A percentile compares a stretch with the other conserved stretches of the same genome.
Evolutionary conservation across 345 rosid species (phyloP).

Genomic region (Cardamine occulta): DNA sequence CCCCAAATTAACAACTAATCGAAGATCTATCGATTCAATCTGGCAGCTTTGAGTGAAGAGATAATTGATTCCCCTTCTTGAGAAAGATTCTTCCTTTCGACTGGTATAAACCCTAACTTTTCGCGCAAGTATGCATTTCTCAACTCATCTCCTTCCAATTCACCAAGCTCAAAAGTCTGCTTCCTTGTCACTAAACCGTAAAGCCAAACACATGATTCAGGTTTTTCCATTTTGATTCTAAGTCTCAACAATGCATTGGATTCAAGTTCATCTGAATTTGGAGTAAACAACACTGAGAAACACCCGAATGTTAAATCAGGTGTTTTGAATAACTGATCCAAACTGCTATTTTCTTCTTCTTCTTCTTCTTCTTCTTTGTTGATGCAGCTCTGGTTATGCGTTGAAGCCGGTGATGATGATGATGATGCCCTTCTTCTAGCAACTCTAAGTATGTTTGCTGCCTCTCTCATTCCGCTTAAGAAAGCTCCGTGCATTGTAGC

Average conservation of each 20-base stretch:
- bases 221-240: slow-evolving; percentile 43
- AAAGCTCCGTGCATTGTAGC: slow-evolving; percentile 99
- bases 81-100: slow-evolving; percentile 57
- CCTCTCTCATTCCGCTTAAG: slow-evolving; percentile 98
- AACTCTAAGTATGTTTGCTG: slow-evolving; percentile 80
- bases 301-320: slow-evolving; percentile 61
- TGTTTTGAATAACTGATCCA: slow-evolving; percentile 53
- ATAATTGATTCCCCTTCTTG: slow-evolving; percentile 58
- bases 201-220: slow-evolving; percentile 43
- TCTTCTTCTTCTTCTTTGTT: slow-evolving; percentile 7
- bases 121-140: slow-evolving; percentile 52
- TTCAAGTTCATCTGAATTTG: slow-evolving; percentile 54
- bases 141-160: slow-evolving; percentile 53
- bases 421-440: slow-evolving; percentile 61
- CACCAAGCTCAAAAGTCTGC: slow-evolving; percentile 57
- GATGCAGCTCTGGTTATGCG: slow-evolving; percentile 31
- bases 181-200: slow-evolving; percentile 61
- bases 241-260: slow-evolving; percentile 59
- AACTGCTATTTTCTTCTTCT: slow-evolving; percentile 38
- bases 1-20: too few relatives aligned
- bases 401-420: slow-evolving; percentile 33
- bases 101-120: slow-evolving; percentile 46
- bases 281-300: slow-evolving; percentile 64
- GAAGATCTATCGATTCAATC: slow-evolving; percentile 45
- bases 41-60: slow-evolving; percentile 54